Evolutionary conservation across 2,329 filamentous ascomycete species (phyloP), one percentile per base, ranked within the genome.

Genomic region (Cadophora luteo-olivacea): DNA sequence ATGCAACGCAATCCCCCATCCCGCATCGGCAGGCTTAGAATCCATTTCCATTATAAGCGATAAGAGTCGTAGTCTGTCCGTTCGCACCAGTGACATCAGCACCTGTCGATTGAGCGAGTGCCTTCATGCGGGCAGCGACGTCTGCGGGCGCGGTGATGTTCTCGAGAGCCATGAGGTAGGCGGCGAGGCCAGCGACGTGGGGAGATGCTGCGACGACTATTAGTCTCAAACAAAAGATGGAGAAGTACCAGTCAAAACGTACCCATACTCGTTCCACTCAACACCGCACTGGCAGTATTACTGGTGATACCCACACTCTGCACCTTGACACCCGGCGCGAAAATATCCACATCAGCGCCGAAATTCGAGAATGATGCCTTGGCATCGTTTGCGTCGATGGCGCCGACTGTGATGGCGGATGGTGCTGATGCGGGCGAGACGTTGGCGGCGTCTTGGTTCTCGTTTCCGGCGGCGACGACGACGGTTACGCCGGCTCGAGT

Each of bases 141-240:
- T 77, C 80, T 63, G 79, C 77, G 7, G 82, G 82, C 5, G 77
- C 79, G 51, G 65, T 76, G 68, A 81, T 77, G 1, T 78, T 78
- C 72, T 84, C 81, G 1, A 82, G 72, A 5, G 73, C 76, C 81
- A 92, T 88, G 38, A 92, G 80, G 79, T 92, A 92, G 33, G 89
- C 89, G 16, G 87, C 88, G 3, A 92, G 82, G 60, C 91, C 91
- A 60, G 87, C 85, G 65, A 92, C 84, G 77, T 92, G 89, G 1
- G 90, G 90, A 14, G 85, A 85, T 32, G 90, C 89, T 86, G 83
- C 7, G 36, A 2, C 3, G 9, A 7, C 4, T 38, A 9, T 38
- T 29, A 29, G 29, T 29, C 29, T 29, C 29, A 29, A 29, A 29
- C 29, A 29, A 29, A 29, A 3, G 5, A 3, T 5, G 5, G 5